These are phyloP conservation scores for Fusarium sp. DNA, from an alignment of 2,329 filamentous ascomycete genomes.

Conservation along the genomic window DNA sequence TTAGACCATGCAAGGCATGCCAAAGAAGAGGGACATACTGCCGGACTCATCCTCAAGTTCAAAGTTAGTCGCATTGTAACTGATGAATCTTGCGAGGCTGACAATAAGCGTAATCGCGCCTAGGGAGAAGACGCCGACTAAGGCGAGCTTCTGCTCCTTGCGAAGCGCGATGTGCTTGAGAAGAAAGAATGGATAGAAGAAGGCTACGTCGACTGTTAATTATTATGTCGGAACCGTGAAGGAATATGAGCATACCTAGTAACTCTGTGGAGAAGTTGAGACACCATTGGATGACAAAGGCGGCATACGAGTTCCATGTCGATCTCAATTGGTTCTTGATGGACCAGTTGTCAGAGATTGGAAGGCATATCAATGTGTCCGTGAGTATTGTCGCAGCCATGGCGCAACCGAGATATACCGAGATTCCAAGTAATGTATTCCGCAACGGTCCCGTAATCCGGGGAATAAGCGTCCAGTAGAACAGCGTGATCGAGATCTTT, in stretches of 20 bases:
- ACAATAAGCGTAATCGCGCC: constrained; percentile 13
- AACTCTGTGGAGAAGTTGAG: constrained; percentile 23
- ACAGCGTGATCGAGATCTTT: constrained; percentile 25
- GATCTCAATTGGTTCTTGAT: constrained; percentile 20
- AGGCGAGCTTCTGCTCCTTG: constrained; percentile 14
- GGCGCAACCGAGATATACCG: constrained; percentile 5
- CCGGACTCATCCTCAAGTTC: constrained; percentile 20
- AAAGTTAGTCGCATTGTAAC: constrained; percentile 21
- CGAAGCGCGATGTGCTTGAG: constrained; percentile 14
- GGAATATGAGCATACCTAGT: neutral
- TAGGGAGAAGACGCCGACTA: constrained; percentile 21
- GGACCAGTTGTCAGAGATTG: constrained; percentile 21
- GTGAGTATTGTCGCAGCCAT: constrained; percentile 16
- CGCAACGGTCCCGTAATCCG: constrained; percentile 4
- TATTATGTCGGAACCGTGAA: neutral
- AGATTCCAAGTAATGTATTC: neutral
- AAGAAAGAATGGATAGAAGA: constrained; percentile 21
- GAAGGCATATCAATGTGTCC: constrained; percentile 13
- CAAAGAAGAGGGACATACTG: neutral
- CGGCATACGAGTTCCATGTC: constrained; percentile 21
- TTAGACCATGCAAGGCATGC: neutral
- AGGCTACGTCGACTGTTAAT: neutral
- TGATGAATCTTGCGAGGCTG: constrained; percentile 21
- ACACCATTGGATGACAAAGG: constrained; percentile 18
- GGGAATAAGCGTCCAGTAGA: constrained; percentile 24